Evolutionary conservation across 306 rosid species (phyloP).

Genomic region (Trichosanthes cucumerina): DNA sequence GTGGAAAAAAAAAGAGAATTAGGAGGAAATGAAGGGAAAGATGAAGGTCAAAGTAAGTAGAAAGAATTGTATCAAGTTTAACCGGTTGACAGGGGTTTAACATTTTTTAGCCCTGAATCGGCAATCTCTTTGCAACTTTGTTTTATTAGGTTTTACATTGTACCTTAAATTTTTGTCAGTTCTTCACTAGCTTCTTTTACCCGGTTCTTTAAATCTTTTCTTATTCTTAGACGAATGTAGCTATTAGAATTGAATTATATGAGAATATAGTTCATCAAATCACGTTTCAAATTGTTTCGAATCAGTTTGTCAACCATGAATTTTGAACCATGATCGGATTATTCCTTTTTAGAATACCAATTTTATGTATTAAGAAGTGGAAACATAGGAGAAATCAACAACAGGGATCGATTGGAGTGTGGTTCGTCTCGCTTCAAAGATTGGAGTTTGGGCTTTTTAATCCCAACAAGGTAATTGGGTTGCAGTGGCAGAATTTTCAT

Average conservation of each 20-base stretch:
- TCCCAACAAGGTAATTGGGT: not conserved
- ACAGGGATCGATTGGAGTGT: not conserved
- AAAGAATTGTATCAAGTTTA: conserved; percentile 52
- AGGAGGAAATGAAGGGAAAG: conserved; percentile 27
- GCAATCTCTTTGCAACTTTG: conserved; percentile 26
- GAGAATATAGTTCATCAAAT: not conserved
- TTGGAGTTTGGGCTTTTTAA: not conserved
- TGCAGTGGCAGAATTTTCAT: not conserved
- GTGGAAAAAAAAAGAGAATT: conserved; percentile 9
- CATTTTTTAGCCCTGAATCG: conserved; percentile 21
- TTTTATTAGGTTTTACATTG: conserved; percentile 45
- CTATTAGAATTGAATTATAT: not conserved
- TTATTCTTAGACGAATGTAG: not conserved
- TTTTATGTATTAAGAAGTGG: not conserved
- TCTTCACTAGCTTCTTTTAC: not conserved
- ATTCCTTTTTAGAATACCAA: not conserved
- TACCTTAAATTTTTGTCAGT: conserved; percentile 35
- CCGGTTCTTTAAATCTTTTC: not conserved
- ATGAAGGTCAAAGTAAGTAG: conserved; percentile 23
- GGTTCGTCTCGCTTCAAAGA: not conserved
- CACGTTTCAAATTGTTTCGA: no score
- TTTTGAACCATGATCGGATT: not conserved
- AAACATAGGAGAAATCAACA: not conserved
- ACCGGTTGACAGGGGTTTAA: conserved; percentile 32
- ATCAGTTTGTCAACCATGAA: no score